Percentiles rank a stretch among this genome's conserved stretches.
Conservation (phyloP, 805 yeast species). For the Saccharomycodes ludwigii region DNA sequence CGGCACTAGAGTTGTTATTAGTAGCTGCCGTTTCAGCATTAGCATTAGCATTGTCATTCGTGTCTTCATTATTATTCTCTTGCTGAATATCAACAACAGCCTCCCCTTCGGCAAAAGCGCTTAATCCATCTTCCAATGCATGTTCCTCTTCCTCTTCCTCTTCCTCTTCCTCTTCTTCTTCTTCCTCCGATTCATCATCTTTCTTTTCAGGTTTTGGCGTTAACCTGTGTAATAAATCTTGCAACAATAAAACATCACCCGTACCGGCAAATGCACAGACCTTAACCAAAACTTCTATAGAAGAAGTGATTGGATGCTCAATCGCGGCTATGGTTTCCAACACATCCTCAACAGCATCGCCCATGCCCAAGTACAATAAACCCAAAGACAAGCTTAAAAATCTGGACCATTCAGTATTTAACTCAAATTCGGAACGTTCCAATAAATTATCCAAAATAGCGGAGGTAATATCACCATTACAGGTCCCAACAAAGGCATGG, state of each 20-base stretch:
- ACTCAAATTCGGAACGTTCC: constrained; percentile 69
- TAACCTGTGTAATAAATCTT: constrained; percentile 78
- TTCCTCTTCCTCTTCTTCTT: constrained; percentile 38
- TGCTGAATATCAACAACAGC: too few relatives aligned
- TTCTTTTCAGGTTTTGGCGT: constrained; percentile 53
- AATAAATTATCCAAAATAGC: constrained; percentile 79
- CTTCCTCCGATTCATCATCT: constrained; percentile 45
- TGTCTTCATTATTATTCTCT: constrained; percentile 15
- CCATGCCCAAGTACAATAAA: constrained; percentile 81
- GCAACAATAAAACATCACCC: constrained; percentile 92
- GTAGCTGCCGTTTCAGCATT: constrained; percentile 14
- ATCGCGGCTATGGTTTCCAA: constrained; percentile 88
- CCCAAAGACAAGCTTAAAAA: constrained; percentile 90
- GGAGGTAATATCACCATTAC: constrained; percentile 90
- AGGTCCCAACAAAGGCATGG: constrained; percentile 89
- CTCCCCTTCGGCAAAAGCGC: constrained; percentile 21
- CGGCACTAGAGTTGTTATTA: constrained; percentile 16
- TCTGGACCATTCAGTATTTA: constrained; percentile 76
- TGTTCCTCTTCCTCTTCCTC: constrained; percentile 25
- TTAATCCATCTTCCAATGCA: constrained; percentile 14
- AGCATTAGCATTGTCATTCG: constrained; percentile 15
- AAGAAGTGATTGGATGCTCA: constrained; percentile 85
- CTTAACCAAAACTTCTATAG: constrained; percentile 78
- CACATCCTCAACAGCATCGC: constrained; percentile 89
- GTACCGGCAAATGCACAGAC: constrained; percentile 96